Percentiles rank a stretch among this genome's conserved stretches.
phyloP scores from a whole-genome alignment of 768 basidiomycete species.

The Amanita pallidorosea region DNA sequence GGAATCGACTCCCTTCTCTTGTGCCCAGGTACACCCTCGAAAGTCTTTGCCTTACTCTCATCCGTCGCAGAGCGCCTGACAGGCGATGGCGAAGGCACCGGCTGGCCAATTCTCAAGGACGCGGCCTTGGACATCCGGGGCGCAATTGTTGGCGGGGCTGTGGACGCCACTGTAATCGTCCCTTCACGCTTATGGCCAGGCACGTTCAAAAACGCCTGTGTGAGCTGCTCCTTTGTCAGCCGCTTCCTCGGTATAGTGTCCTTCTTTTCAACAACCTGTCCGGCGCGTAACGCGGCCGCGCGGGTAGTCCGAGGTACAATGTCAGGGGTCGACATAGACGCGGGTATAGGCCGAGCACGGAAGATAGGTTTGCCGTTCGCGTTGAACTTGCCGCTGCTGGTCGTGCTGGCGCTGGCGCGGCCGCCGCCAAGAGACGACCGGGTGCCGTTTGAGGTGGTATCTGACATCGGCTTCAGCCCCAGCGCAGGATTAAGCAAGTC shows the following conservation, averaged over 20 bases:
- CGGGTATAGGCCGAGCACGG: constrained; percentile 58
- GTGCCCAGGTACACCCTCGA: constrained; percentile 79
- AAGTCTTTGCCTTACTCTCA: constrained; percentile 24
- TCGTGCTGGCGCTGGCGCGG: background rate
- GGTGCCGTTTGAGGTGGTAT: constrained; percentile 31
- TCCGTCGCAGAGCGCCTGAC: constrained; percentile 25
- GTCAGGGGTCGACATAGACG: constrained; percentile 48
- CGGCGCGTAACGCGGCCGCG: constrained; percentile 65
- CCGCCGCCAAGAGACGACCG: constrained; percentile 33
- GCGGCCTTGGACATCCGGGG: constrained; percentile 75
- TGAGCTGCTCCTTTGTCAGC: constrained; percentile 48
- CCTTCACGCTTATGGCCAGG: constrained; percentile 73
- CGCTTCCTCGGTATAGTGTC: constrained; percentile 36
- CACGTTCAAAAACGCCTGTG: constrained; percentile 62
- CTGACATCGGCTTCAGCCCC: constrained; percentile 17
- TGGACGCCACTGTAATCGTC: constrained; percentile 64
- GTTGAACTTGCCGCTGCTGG: constrained; percentile 21
- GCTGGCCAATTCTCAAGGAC: constrained; percentile 48
- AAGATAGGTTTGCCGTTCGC: constrained; percentile 41
- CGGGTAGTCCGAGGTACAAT: constrained; percentile 72
- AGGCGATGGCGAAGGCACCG: constrained; percentile 28
- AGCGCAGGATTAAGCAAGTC: constrained; percentile 37
- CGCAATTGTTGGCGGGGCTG: constrained; percentile 57
- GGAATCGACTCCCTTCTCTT: constrained; percentile 68
- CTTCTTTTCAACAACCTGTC: constrained; percentile 35